Evolutionary conservation across 257 asterid genomes (phyloP).

Genomic region (Solanum rostratum): DNA sequence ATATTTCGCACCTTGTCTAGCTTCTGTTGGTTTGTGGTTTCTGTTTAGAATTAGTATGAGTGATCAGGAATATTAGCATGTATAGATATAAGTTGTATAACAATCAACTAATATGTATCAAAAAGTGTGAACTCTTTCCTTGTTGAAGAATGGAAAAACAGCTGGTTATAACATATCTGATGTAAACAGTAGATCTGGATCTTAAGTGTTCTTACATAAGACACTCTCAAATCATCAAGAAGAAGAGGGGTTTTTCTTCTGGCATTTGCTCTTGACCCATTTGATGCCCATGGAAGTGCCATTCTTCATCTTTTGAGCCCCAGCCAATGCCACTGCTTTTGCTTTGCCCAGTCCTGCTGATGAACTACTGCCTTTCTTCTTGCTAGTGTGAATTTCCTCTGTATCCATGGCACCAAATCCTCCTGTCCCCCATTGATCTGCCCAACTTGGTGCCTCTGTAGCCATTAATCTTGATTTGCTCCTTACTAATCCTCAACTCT

Average conservation of each 20-base stretch:
- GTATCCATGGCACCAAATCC: slow-evolving; percentile 63
- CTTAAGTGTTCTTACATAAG: neutral
- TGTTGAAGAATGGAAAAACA: neutral
- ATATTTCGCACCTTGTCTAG: neutral
- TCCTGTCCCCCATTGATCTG: slow-evolving; percentile 96
- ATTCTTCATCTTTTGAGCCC: slow-evolving; percentile 57
- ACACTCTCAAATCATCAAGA: neutral
- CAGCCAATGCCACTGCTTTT: slow-evolving; percentile 42
- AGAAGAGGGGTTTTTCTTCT: slow-evolving; percentile 37
- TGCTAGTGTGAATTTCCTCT: slow-evolving; percentile 29
- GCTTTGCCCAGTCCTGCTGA: slow-evolving; percentile 52
- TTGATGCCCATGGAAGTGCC: slow-evolving; percentile 47
- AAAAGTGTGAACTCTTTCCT: neutral
- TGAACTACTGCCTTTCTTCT: slow-evolving; percentile 9
- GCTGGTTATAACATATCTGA: neutral
- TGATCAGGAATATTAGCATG: neutral
- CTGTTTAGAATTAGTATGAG: neutral
- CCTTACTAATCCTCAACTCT: neutral
- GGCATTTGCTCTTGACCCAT: slow-evolving; percentile 67
- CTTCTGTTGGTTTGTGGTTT: neutral
- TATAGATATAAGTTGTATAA: neutral
- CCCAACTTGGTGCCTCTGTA: slow-evolving; percentile 75
- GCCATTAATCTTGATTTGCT: slow-evolving; percentile 27
- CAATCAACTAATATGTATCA: neutral
- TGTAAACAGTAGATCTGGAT: neutral